Percentiles rank a stretch among this genome's conserved stretches.
Conservation (phyloP, 208 protist genomes). For the Leishmania aethiopica region DNA sequence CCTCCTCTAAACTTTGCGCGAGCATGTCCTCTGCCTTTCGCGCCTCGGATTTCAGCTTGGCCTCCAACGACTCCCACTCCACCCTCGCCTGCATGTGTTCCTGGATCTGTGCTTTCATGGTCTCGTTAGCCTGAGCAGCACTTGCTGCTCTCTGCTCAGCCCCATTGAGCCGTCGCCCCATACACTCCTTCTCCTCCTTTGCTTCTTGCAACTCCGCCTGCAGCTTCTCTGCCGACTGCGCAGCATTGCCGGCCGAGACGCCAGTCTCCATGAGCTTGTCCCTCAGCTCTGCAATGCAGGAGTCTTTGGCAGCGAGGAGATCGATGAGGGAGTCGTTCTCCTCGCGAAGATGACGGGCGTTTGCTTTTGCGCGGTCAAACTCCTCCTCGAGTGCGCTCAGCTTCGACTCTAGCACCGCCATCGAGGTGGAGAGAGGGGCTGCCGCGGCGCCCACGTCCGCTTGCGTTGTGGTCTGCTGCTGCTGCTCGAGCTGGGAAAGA, state of each 20-base stretch:
- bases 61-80: not conserved
- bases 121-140: constrained; percentile 4
- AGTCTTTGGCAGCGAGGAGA: constrained; percentile 22
- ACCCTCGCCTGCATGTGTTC: not conserved
- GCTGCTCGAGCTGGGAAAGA: constrained; percentile 7
- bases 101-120: not conserved
- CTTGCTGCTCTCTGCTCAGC: not conserved
- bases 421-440: not conserved
- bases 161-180: not conserved
- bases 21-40: constrained; percentile 2
- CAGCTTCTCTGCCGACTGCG: not conserved
- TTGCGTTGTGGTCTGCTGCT: not conserved
- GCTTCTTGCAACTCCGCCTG: not conserved
- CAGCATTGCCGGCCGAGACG: not conserved
- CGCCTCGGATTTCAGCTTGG: not conserved
- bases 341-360: constrained; percentile 31
- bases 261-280: constrained; percentile 3
- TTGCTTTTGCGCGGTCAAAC: constrained; percentile 18
- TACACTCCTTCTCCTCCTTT: not conserved
- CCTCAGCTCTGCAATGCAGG: constrained; percentile 17
- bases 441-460: not conserved
- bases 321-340: constrained; percentile 39
- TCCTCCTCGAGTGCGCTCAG: constrained; percentile 21
- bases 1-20: constrained; percentile 7
- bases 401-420: not conserved